Evolutionary conservation across 1,284 basidiomycete genomes (phyloP), one percentile per base, ranked within the genome.

Genomic region (Leucoagaricus sp.): DNA sequence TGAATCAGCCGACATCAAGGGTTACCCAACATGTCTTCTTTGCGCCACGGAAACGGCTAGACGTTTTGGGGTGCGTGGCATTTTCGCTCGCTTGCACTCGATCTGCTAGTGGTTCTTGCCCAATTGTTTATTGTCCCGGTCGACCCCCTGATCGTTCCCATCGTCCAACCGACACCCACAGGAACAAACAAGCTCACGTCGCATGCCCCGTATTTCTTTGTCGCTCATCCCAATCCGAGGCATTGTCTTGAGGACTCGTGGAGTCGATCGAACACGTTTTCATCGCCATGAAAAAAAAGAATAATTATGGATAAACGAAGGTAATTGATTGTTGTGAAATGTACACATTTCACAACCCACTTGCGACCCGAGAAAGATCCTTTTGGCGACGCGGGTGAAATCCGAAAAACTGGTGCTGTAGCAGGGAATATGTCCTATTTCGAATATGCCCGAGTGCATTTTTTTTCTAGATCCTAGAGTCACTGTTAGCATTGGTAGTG

Each of bases 11-110:
- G 25, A 26, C 10, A 55, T 55, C 36, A 47, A 55, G 53, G 54
- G 54, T 49, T 55, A 40, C n/a, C n/a, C 52, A 10, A 55, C 47
- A 44, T 36, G 47, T 23, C 26, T 48, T 49, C 46, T 51, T 42
- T 19, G 28, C 42, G 19, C 34, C 54, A 53, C 52, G 31, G 29
- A 55, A 42, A 48, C 28, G 21, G 31, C 41, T 49, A 49, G 48
- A 38, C 51, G 45, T 53, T 53, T 52, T 53, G 51, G 51, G 51
- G 31, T 45, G 4, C 26, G 31, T 33, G 23, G 23, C 31, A 45
- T 25, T n/a, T 17, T 6, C 49, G 8, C 31, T 45, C 33, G 2
- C 26, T 29, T 45, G 9, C 15, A 13, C 9, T n/a, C 29, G 13
- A 15, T 29, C 17, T 34, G 31, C 17, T 17, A 21, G 31, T 9